Evolutionary conservation across 2,329 filamentous ascomycete species (phyloP), one percentile per base, ranked within the genome.

Genomic region (Westerdykella aurantiaca): DNA sequence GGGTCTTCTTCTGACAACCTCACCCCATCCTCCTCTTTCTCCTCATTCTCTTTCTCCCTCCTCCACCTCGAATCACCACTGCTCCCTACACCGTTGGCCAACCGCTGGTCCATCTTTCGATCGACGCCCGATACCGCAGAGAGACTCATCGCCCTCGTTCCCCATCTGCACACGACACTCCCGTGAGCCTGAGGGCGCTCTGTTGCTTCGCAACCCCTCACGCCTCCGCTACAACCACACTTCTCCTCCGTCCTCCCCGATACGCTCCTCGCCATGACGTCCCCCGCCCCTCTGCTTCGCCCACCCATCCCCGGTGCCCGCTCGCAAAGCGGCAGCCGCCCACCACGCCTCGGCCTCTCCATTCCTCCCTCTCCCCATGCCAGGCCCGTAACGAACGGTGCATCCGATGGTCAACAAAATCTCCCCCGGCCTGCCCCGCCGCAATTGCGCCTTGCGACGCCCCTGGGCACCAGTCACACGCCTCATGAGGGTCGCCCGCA

Each of bases 301-400:
- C 86, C 88, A 43, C 88, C 88, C 49, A 83, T 94, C 44, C 86
- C 85, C 33, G 86, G 87, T 51, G 76, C 67, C 38, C 67, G 67
- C 43, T 63, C 76, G 50, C 76, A 75, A 55, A 73, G 76, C 52
- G 82, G 80, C 46, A 73, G 77, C 47, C 78, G 85, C 51, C 76
- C 85, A 42, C 88, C 88, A 22, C 82, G 86, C 57, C 78, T 97
- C 46, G 91, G 89, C 37, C 80, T 97, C 44, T 87, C 90, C 37
- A 97, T 97, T 46, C 91, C 91, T 31, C 83, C 86, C 1, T 95
- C 88, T 31, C 87, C 88, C 39, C 91, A 82, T 69, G 84, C 77
- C 49, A 88, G 90, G 67, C 82, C 90, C 2, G 81, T 95, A 46
- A 79, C 93, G 41, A 79, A 78, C 53, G 76, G 74, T 54, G 68